phyloP scores from a whole-genome alignment of 208 protist genomes.

The Crithidia brevicula region DNA sequence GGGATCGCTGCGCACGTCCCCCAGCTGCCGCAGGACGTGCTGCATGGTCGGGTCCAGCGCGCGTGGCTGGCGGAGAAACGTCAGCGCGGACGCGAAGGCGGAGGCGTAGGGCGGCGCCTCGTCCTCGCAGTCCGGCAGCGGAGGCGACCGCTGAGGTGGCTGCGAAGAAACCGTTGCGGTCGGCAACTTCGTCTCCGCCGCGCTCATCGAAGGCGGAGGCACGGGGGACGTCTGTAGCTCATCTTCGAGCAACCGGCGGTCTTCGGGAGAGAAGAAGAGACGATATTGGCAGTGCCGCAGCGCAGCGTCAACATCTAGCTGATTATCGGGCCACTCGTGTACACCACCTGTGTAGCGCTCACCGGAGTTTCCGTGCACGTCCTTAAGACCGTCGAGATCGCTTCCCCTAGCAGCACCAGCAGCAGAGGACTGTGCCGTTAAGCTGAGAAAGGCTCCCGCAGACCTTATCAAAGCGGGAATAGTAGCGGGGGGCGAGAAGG shows the following conservation, averaged over 20 bases:
- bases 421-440: neutral
- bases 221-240: too few relatives aligned
- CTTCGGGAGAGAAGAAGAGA: slow-evolving; percentile 52
- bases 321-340: too few relatives aligned
- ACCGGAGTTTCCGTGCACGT: too few relatives aligned
- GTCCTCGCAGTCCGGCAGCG: neutral
- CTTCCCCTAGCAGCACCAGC: neutral
- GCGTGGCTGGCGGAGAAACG: slow-evolving; percentile 13
- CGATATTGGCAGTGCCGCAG: slow-evolving; percentile 40
- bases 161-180: too few relatives aligned
- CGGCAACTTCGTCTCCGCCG: too few relatives aligned
- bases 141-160: neutral
- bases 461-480: neutral
- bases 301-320: slow-evolving; percentile 20
- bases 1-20: slow-evolving; percentile 6
- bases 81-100: slow-evolving; percentile 21
- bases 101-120: slow-evolving; percentile 1
- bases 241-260: slow-evolving; percentile 39
- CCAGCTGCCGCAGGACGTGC: slow-evolving; percentile 10
- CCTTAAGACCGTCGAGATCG: neutral
- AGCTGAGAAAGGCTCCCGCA: too few relatives aligned
- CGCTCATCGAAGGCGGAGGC: too few relatives aligned
- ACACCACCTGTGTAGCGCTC: too few relatives aligned
- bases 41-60: neutral
- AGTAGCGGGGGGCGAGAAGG: neutral